phyloP scores from a whole-genome alignment of 2,329 filamentous ascomycete genomes.

The Colletotrichum tabaci region DNA sequence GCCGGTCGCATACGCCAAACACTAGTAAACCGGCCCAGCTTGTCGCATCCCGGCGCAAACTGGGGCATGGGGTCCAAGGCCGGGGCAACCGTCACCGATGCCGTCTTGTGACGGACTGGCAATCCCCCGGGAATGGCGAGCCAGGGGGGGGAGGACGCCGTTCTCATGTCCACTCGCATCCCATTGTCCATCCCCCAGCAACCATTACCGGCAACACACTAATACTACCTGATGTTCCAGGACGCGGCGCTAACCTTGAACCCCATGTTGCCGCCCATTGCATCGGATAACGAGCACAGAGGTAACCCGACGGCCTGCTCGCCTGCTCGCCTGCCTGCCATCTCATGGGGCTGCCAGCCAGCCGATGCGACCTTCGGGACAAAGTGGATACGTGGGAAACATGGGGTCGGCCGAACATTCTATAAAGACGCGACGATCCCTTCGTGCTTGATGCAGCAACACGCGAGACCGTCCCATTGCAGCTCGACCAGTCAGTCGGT shows the following conservation, averaged over 20 bases:
- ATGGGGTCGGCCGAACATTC: constrained; percentile 28
- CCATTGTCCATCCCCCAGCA: background rate
- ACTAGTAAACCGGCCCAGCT: constrained; percentile 8
- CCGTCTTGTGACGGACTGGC: constrained; percentile 15
- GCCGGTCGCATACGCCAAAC: constrained; percentile 4
- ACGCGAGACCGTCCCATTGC: constrained; percentile 20
- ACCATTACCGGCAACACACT: background rate
- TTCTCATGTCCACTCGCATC: constrained; percentile 17
- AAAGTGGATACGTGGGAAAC: constrained; percentile 31
- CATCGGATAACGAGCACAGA: background rate
- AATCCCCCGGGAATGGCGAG: constrained; percentile 1
- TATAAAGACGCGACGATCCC: constrained; percentile 42
- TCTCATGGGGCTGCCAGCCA: constrained; percentile 16
- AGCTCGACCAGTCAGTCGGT: constrained; percentile 36
- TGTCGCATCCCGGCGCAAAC: constrained; percentile 27
- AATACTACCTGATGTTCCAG: background rate
- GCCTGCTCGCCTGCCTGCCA: background rate
- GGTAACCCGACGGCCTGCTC: background rate
- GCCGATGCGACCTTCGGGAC: constrained; percentile 23
- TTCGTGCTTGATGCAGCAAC: constrained; percentile 8
- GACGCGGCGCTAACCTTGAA: constrained; percentile 14
- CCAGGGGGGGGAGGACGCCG: constrained; percentile 4
- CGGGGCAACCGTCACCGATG: constrained; percentile 40
- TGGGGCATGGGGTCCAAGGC: constrained; percentile 34
- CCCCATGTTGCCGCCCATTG: constrained; percentile 17